phyloP scores from a whole-genome alignment of 2,329 filamentous ascomycete genomes.

The Fusarium liriodendri region DNA sequence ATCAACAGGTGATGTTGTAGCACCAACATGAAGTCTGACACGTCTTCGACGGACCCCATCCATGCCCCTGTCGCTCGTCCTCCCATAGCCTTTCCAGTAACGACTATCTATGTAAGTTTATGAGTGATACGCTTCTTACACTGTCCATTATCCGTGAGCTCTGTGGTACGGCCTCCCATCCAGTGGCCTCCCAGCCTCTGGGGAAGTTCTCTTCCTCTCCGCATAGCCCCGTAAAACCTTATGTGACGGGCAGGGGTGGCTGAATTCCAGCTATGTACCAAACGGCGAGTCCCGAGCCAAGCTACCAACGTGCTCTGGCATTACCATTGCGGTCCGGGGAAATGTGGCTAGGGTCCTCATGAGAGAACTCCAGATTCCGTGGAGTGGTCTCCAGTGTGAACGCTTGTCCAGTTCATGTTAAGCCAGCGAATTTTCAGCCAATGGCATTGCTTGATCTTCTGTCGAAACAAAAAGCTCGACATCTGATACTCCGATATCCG shows the following conservation, averaged over 20 bases:
- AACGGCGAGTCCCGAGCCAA: background rate
- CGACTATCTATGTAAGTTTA: background rate
- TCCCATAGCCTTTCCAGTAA: background rate
- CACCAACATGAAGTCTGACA: background rate
- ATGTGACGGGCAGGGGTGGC: background rate
- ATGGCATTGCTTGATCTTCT: background rate
- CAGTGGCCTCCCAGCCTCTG: background rate
- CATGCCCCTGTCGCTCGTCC: background rate
- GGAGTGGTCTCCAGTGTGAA: background rate
- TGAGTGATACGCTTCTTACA: background rate
- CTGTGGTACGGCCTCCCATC: background rate
- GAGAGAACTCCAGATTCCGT: background rate
- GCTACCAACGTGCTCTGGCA: background rate
- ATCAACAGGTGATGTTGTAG: background rate
- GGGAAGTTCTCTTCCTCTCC: background rate
- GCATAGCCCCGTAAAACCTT: background rate
- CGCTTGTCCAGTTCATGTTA: background rate
- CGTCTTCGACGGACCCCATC: background rate
- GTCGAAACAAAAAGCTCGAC: background rate
- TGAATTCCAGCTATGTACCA: background rate
- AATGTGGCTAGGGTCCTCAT: background rate
- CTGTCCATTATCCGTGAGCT: background rate
- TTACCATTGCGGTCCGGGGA: background rate
- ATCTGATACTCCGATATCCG: background rate
- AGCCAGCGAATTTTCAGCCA: background rate